Evolutionary conservation across 345 rosid species (phyloP).

Genomic region (Kernera saxatilis): DNA sequence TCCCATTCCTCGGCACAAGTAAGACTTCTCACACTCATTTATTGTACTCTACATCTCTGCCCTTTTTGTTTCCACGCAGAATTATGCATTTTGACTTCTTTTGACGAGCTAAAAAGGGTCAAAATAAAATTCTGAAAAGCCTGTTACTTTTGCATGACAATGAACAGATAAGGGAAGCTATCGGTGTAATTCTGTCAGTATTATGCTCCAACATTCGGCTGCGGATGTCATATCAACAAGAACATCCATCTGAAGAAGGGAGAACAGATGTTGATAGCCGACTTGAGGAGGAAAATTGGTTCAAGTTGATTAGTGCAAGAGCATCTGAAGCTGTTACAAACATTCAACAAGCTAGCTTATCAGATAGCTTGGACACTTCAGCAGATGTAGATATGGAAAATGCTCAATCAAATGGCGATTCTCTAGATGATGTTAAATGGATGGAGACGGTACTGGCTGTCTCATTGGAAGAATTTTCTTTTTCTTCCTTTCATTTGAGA

Average conservation of each 20-base stretch:
- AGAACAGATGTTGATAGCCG: constrained; percentile 33
- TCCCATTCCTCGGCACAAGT: constrained; percentile 98
- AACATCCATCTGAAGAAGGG: constrained; percentile 44
- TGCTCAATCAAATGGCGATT: constrained; percentile 49
- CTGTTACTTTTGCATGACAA: constrained; percentile 9
- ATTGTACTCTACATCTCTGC: not conserved
- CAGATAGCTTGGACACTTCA: constrained; percentile 49
- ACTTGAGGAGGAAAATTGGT: constrained; percentile 61
- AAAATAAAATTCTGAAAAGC: constrained; percentile 1
- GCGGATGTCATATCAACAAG: constrained; percentile 39
- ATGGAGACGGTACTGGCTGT: constrained; percentile 83
- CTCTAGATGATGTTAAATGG: constrained; percentile 86
- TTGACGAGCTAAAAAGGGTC: not conserved
- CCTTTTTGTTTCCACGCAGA: not conserved
- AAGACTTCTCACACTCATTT: constrained; percentile 30
- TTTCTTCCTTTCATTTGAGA: not conserved
- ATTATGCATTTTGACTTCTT: constrained; percentile 10
- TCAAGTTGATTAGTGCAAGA: constrained; percentile 48
- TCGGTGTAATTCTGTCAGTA: constrained; percentile 81
- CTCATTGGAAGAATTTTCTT: not conserved
- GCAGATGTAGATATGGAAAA: constrained; percentile 39
- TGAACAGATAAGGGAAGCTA: constrained; percentile 88
- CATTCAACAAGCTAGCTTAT: constrained; percentile 64
- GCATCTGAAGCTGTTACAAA: constrained; percentile 68
- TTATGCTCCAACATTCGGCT: constrained; percentile 87